Conservation (phyloP, 225 moss, liverwort and hornwort species). For the Bryoerythrophyllum caledonicum region DNA sequence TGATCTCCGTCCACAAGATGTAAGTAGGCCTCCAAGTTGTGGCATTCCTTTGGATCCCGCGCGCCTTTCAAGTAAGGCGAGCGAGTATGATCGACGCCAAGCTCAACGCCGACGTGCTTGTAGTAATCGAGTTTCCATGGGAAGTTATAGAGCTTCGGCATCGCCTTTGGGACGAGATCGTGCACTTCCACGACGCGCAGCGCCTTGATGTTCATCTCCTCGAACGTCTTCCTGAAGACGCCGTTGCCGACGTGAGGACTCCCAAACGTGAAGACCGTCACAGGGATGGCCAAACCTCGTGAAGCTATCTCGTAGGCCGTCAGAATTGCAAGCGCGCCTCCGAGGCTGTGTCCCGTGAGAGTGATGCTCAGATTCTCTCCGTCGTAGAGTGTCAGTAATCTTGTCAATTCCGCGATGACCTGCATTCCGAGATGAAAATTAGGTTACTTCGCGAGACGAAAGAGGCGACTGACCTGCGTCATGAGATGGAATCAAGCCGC, state of each 20-base stretch:
- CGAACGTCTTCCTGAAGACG: slow-evolving; percentile 36
- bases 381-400: slow-evolving; percentile 45
- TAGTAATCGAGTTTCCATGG: slow-evolving; percentile 34
- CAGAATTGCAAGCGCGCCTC: slow-evolving; percentile 49
- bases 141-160: slow-evolving; percentile 20
- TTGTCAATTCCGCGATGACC: slow-evolving; percentile 44
- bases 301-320: slow-evolving; percentile 57
- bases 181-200: slow-evolving; percentile 51
- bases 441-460: too few relatives aligned
- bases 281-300: slow-evolving; percentile 41
- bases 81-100: slow-evolving; percentile 32
- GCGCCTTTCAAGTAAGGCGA: slow-evolving; percentile 39
- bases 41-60: slow-evolving; percentile 29
- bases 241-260: slow-evolving; percentile 57
- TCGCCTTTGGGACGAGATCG: slow-evolving; percentile 56
- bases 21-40: slow-evolving; percentile 48
- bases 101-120: slow-evolving; percentile 39
- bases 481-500: too few relatives aligned
- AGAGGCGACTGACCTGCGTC: too few relatives aligned
- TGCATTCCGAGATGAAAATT: slow-evolving; percentile 17
- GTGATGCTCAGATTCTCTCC: slow-evolving; percentile 66
- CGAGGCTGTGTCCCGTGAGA: slow-evolving; percentile 73
- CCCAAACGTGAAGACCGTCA: slow-evolving; percentile 59
- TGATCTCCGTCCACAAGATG: slow-evolving; percentile 44
- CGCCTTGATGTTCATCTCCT: slow-evolving; percentile 49